A percentile compares a stretch with the other conserved stretches of the same genome.
phyloP scores from a whole-genome alignment of 345 rosid species.

The Eucalyptus erythrocorys region DNA sequence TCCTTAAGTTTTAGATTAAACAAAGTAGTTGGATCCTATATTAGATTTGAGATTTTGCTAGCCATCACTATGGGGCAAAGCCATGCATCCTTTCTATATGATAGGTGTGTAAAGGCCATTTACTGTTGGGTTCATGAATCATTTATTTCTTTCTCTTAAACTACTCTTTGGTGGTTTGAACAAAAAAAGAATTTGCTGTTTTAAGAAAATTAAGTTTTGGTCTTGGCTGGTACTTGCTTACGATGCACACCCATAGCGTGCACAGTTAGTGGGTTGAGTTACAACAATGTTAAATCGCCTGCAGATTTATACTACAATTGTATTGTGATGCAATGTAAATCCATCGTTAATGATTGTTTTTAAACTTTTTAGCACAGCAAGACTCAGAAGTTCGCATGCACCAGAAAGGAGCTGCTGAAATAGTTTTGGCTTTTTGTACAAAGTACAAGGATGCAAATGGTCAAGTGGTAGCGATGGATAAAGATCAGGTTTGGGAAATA shows the following conservation, averaged over 20 bases:
- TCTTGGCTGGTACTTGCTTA: neutral
- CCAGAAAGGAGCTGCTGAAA: constrained; percentile 99
- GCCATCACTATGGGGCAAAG: neutral
- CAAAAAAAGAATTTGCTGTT: neutral
- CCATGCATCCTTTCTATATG: neutral
- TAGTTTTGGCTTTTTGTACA: constrained; percentile 70
- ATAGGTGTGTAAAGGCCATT: neutral
- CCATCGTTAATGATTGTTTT: neutral
- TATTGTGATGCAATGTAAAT: neutral
- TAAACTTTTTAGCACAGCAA: constrained; percentile 17
- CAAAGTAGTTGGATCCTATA: neutral
- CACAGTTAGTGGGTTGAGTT: neutral
- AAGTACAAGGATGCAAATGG: constrained; percentile 28
- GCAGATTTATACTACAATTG: neutral
- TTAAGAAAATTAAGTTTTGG: neutral
- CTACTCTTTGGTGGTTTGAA: neutral
- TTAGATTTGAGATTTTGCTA: neutral
- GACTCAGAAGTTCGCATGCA: constrained; percentile 64
- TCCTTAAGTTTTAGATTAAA: neutral
- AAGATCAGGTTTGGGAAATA: constrained; percentile 42
- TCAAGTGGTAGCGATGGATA: constrained; percentile 35
- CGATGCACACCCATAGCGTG: neutral
- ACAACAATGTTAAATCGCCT: neutral
- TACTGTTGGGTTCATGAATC: too few relatives aligned
- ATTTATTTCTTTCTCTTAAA: neutral